These are phyloP conservation scores for Dactylella cylindrospora DNA, from an alignment of 2,329 filamentous ascomycete species.

Conservation along the genomic window DNA sequence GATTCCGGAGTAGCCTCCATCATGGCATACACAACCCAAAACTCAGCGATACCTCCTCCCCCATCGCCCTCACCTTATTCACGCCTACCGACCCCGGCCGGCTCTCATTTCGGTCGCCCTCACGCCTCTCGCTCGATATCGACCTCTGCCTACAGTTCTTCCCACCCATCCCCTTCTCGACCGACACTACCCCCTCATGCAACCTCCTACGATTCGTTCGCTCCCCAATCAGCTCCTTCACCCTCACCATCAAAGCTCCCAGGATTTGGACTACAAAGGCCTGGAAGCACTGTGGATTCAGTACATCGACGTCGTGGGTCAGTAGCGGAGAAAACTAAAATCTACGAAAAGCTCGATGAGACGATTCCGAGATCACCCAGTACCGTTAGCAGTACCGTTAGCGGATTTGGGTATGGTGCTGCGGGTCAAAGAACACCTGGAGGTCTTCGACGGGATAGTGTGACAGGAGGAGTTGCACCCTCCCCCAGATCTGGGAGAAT, in stretches of 20 bases:
- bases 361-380: constrained; percentile 17
- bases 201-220: constrained; percentile 33
- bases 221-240: constrained; percentile 29
- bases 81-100: constrained; percentile 31
- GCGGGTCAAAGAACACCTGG: constrained; percentile 15
- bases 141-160: constrained; percentile 25
- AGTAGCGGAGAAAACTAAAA: constrained; percentile 32
- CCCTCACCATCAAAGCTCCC: constrained; percentile 17
- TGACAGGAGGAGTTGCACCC: constrained; percentile 1
- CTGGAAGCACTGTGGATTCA: constrained; percentile 19
- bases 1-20: constrained; percentile 8
- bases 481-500: constrained; percentile 15
- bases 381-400: constrained; percentile 3
- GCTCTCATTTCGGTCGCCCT: constrained; percentile 27
- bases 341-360: constrained; percentile 24
- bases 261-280: constrained; percentile 24
- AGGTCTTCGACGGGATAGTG: constrained; percentile 6
- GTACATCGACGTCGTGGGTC: constrained; percentile 25
- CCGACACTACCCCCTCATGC: constrained; percentile 24
- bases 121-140: constrained; percentile 26
- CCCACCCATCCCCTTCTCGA: constrained; percentile 34
- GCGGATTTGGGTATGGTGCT: constrained; percentile 5
- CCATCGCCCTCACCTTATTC: constrained; percentile 39
- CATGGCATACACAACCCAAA: constrained; percentile 41
- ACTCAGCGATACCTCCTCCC: constrained; percentile 39